Percentiles rank a stretch among this genome's conserved stretches.
Evolutionary conservation across 768 basidiomycete genomes (phyloP).

Genomic region (Crepidotus variabilis): DNA sequence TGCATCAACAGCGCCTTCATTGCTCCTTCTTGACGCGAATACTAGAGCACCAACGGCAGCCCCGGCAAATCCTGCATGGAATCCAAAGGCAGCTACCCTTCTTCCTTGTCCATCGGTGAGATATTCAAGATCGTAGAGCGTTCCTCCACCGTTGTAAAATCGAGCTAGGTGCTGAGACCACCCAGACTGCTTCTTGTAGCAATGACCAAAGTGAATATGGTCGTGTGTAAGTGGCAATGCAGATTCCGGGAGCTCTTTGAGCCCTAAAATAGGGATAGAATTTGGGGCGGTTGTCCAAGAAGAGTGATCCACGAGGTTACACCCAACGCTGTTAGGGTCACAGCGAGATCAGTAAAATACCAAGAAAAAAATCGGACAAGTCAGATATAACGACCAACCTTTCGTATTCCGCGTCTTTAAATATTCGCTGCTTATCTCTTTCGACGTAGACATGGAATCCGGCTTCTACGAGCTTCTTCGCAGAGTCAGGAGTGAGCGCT

Average conservation of each 20-base stretch:
- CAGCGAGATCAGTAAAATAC: conserved; percentile 9
- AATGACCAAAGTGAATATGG: conserved; percentile 98
- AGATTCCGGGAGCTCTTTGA: conserved; percentile 92
- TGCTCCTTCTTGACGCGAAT: conserved; percentile 56
- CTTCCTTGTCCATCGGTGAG: conserved; percentile 79
- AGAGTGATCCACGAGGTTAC: conserved; percentile 81
- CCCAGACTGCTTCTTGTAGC: conserved; percentile 93
- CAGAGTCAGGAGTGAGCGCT: neutral
- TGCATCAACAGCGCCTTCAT: conserved; percentile 41
- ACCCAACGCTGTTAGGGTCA: conserved; percentile 76
- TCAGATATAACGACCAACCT: neutral
- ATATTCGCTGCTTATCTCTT: neutral
- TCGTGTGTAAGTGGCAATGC: conserved; percentile 86
- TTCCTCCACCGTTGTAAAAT: conserved; percentile 79
- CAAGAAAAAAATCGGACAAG: neutral
- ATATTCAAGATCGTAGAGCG: conserved; percentile 95
- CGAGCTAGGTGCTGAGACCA: conserved; percentile 86
- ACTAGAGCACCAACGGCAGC: conserved; percentile 90
- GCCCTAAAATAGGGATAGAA: conserved; percentile 79
- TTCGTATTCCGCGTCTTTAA: neutral
- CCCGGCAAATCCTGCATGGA: conserved; percentile 96
- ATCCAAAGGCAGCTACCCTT: conserved; percentile 97
- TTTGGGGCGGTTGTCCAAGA: conserved; percentile 85
- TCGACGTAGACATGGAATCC: neutral
- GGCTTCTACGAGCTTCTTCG: neutral